Evolutionary conservation across 352 stramenopile genomes (phyloP).

Genomic region (Phytophthora colocasiae): DNA sequence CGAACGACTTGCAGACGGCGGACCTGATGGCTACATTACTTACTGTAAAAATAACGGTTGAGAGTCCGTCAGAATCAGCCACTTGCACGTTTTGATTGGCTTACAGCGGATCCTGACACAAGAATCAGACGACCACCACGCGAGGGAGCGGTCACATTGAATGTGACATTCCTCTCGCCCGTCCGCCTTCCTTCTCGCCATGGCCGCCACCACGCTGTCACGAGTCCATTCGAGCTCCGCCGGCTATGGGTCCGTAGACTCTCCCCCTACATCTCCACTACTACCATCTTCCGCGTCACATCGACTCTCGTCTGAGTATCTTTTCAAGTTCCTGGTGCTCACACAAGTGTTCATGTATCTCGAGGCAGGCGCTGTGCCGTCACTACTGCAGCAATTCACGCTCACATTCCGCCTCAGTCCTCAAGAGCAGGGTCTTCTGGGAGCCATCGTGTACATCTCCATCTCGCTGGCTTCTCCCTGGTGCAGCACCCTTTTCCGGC

Average conservation of each 20-base stretch:
- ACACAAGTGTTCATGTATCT: conserved; percentile 90
- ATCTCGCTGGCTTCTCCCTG: conserved; percentile 82
- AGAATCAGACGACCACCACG: conserved; percentile 22
- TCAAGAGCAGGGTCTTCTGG: conserved; percentile 83
- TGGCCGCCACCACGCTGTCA: conserved; percentile 27
- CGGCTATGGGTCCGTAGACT: conserved; percentile 37
- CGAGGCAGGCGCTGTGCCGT: conserved; percentile 84
- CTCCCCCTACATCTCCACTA: conserved; percentile 24
- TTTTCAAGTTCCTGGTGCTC: conserved; percentile 90
- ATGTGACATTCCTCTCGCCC: not conserved
- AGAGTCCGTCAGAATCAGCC: not conserved
- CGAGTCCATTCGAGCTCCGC: conserved; percentile 34
- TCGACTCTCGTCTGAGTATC: conserved; percentile 50
- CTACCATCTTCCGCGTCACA: conserved; percentile 17
- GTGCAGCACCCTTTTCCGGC: conserved; percentile 84
- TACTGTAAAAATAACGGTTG: conserved; percentile 5
- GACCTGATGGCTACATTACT: conserved; percentile 22
- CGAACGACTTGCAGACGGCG: conserved; percentile 8
- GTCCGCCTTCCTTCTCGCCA: conserved; percentile 15
- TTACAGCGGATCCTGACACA: conserved; percentile 12
- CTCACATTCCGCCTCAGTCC: conserved; percentile 78
- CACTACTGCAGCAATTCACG: conserved; percentile 85
- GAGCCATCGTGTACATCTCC: conserved; percentile 85
- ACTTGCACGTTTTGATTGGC: conserved; percentile 26
- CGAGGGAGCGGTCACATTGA: not conserved